Evolutionary conservation across 768 basidiomycete genomes (phyloP).

Genomic region (Boletus tylopilopsis): DNA sequence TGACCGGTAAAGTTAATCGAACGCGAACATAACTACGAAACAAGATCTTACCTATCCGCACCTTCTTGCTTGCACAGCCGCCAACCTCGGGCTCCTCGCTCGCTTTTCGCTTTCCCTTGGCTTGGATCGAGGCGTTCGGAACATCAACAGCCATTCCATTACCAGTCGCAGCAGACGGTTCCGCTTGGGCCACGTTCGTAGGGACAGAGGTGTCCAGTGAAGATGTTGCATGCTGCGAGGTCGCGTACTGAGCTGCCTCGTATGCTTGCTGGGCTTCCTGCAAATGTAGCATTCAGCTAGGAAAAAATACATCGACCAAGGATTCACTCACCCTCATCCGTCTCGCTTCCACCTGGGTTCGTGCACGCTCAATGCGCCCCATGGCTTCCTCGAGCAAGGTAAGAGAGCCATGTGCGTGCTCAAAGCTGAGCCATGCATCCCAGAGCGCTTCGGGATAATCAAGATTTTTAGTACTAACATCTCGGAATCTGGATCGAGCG

Average conservation of each 20-base stretch:
- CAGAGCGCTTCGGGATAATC: constrained; percentile 97
- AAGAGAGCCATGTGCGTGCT: constrained; percentile 75
- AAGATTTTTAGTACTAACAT: constrained; percentile 64
- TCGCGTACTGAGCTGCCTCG: constrained; percentile 44
- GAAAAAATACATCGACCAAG: neutral
- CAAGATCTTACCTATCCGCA: constrained; percentile 50
- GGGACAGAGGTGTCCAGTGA: constrained; percentile 29
- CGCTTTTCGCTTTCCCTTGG: constrained; percentile 59
- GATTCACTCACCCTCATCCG: constrained; percentile 54
- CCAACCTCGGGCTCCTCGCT: constrained; percentile 43
- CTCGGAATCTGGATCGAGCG: constrained; percentile 64
- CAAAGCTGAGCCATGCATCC: constrained; percentile 89
- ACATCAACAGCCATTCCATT: constrained; percentile 43
- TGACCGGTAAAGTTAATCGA: constrained; percentile 14
- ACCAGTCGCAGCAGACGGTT: neutral
- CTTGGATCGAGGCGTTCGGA: constrained; percentile 30
- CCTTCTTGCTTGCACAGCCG: constrained; percentile 57
- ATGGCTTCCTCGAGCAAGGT: constrained; percentile 59
- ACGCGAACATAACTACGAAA: neutral
- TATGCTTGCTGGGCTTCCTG: constrained; percentile 65
- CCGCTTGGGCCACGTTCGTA: neutral
- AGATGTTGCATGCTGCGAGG: constrained; percentile 37
- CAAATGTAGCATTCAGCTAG: neutral
- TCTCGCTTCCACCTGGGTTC: constrained; percentile 54
- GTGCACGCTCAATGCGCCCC: constrained; percentile 63